These are phyloP conservation scores for Penicillium sp. DNA, from an alignment of 2,329 filamentous ascomycete genomes.

Conservation along the genomic window DNA sequence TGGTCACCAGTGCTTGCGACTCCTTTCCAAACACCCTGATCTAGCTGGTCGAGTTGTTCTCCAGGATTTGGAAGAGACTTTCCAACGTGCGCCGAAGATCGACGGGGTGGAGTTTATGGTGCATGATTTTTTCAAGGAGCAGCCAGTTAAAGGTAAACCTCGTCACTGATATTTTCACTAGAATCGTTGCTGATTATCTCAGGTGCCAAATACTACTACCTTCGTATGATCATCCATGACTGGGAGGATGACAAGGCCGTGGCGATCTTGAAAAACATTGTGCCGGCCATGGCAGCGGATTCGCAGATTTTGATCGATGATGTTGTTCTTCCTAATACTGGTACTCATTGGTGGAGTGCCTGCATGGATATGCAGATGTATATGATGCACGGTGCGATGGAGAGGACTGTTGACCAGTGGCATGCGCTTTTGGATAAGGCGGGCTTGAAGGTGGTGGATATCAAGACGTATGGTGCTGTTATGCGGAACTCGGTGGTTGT, in stretches of 20 bases:
- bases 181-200: neutral
- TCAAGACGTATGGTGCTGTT: conserved; percentile 2
- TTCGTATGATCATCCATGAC: conserved; percentile 28
- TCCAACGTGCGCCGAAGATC: conserved; percentile 9
- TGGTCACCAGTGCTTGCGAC: conserved; percentile 34
- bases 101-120: conserved; percentile 20
- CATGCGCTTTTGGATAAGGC: conserved; percentile 10
- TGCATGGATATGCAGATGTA: conserved; percentile 43
- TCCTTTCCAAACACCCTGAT: conserved; percentile 22
- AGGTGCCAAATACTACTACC: conserved; percentile 15
- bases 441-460: conserved; percentile 9
- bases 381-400: conserved; percentile 31
- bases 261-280: conserved; percentile 26
- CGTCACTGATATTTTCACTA: neutral
- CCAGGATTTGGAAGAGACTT: conserved; percentile 6
- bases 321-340: conserved; percentile 40
- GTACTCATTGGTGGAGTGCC: conserved; percentile 32
- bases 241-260: conserved; percentile 23
- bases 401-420: conserved; percentile 42
- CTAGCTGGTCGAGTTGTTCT: conserved; percentile 23
- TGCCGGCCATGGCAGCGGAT: conserved; percentile 34
- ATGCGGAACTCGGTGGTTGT: neutral
- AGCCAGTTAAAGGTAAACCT: conserved; percentile 28
- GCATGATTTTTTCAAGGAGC: conserved; percentile 33
- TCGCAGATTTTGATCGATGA: conserved; percentile 48